Evolutionary conservation across 176 grass and related monocot species (phyloP), one percentile per base, ranked within the genome.

Genomic region (Calamus simplicifolius): DNA sequence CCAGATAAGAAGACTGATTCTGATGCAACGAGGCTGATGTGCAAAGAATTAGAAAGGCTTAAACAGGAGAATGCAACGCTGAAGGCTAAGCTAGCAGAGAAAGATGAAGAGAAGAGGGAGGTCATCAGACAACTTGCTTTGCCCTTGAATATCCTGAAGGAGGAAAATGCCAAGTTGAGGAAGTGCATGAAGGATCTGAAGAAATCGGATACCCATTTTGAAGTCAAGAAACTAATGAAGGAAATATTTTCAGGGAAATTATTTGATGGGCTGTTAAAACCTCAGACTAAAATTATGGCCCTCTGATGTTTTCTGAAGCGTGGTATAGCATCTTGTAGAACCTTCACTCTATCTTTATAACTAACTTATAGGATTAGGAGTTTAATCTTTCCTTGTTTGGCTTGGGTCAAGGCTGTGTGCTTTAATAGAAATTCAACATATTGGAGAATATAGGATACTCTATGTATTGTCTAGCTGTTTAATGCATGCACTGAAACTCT

Each of bases 41-140:
- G 61, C 76, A 29, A 54, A 0, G 75, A 74, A 49, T 14, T 90
- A 25, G 74, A 75, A 31, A 90, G 52, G 60, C 69, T 26, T 18
- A 30, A 56, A 4, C 71, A 81, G 7, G 80, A 90, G 74, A 90
- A 58, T 31, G 52, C 51, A 4, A 63, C 56, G 0, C 61, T 85
- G 0, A 64, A 64, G 55, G 67, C 35, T 13, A 79, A 91, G 70
- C 61, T 92, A 28, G 74, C 75, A 4, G 58, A 6, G 4, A 96
- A 96, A 75, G 80, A 98, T 15, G 87, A 98, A 70, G 87, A 98
- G 69, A 98, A 98, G 76, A 83, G 93, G 78, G 93, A 98, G 75
- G 87, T 81, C 0, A 98, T 98, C 73, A 82, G 93, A 70, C 93
- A 98, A 49, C 81, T 92, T 12, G 71, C 84, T 8, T 69, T 79